Conservation (phyloP, 1,284 basidiomycete species). For the Serendipita sp. region DNA sequence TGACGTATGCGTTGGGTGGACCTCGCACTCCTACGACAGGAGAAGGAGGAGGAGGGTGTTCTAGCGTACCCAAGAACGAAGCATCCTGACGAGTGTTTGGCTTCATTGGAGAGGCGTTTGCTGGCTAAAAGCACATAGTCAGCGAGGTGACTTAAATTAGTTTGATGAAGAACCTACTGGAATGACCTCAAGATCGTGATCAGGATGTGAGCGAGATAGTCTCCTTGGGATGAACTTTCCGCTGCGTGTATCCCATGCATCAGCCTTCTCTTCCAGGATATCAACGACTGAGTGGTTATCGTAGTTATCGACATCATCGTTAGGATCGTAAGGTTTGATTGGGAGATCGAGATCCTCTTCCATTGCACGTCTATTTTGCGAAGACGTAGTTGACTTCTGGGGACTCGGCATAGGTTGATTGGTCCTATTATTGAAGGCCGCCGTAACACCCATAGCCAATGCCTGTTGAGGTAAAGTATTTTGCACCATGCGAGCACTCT, state of each 20-base stretch:
- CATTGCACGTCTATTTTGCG: neutral
- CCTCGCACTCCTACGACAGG: neutral
- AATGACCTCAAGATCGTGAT: neutral
- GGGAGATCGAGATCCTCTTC: neutral
- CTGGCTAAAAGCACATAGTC: neutral
- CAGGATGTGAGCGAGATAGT: neutral
- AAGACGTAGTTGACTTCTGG: neutral
- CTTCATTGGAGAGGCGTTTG: neutral
- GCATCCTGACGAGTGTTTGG: neutral
- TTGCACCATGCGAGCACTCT: neutral
- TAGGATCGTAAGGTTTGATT: neutral
- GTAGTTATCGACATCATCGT: neutral
- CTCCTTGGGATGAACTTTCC: neutral
- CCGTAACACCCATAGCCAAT: neutral
- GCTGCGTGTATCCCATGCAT: neutral
- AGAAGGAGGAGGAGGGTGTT: neutral
- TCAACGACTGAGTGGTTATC: neutral
- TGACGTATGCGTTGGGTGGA: constrained; percentile 1
- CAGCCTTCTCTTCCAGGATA: neutral
- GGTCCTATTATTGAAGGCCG: neutral
- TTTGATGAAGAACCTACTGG: neutral
- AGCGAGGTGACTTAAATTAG: neutral
- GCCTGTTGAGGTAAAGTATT: neutral
- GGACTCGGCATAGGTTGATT: neutral
- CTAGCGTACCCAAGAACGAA: neutral